These are phyloP conservation scores for Trametes versicolor DNA, from an alignment of 1,284 basidiomycete species.

Conservation along the genomic window DNA sequence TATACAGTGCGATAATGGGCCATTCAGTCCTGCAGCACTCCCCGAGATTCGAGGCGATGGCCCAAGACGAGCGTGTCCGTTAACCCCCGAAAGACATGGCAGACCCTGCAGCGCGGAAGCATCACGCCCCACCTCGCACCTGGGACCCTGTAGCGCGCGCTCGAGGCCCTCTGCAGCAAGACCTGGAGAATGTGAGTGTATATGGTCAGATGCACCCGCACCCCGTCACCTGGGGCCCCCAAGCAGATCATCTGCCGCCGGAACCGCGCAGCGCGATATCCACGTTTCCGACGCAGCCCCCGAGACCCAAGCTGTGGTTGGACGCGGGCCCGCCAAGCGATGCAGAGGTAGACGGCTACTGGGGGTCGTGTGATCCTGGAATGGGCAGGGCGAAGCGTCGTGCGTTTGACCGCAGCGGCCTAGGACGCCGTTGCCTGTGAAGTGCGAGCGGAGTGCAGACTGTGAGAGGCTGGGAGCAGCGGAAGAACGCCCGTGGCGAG, in stretches of 20 bases:
- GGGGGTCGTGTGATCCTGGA: neutral
- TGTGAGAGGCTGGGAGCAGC: neutral
- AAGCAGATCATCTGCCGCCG: slow-evolving; percentile 9
- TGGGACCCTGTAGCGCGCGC: too few species aligned
- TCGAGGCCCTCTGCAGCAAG: too few species aligned
- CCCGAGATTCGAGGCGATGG: neutral
- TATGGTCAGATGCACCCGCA: neutral
- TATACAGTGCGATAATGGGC: neutral
- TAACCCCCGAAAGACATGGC: neutral
- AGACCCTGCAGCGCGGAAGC: neutral
- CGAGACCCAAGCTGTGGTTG: neutral
- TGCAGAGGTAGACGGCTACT: too few species aligned
- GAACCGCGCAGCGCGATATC: slow-evolving; percentile 3
- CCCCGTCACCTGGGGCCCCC: slow-evolving; percentile 8
- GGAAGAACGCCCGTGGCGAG: neutral
- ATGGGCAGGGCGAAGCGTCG: neutral
- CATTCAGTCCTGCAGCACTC: neutral
- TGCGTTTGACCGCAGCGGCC: neutral
- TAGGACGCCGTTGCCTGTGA: neutral
- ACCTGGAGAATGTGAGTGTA: neutral
- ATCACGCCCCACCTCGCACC: neutral
- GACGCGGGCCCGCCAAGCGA: neutral
- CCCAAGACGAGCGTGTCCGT: too few species aligned
- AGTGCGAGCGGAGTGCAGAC: neutral
- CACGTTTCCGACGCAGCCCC: slow-evolving; percentile 5